Evolutionary conservation across 768 basidiomycete genomes (phyloP).

Genomic region (Pluteus cervinus): DNA sequence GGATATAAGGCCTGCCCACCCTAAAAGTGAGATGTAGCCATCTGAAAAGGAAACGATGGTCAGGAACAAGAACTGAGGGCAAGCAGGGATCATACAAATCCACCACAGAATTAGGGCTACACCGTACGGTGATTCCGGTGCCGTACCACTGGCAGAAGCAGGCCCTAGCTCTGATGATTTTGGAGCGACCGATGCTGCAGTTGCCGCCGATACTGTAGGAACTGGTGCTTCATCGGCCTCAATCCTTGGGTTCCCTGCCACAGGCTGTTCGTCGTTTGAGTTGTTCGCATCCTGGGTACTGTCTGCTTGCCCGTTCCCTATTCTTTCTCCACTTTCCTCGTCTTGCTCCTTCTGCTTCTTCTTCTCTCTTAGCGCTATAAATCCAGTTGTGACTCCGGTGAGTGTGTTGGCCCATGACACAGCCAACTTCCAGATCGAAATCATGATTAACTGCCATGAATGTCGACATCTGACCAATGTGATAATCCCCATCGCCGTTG

Average conservation of each 20-base stretch:
- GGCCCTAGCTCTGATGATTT: no score
- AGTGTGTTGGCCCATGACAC: conserved; percentile 19
- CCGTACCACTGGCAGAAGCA: no score
- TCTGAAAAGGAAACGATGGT: conserved; percentile 11
- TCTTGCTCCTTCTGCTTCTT: not conserved
- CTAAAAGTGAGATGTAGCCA: conserved; percentile 24
- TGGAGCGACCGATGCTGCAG: no score
- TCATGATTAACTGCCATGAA: conserved; percentile 20
- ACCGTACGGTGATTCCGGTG: no score
- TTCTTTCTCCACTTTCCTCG: not conserved
- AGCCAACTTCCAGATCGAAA: conserved; percentile 21
- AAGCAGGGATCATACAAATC: conserved; percentile 8
- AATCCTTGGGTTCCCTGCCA: conserved; percentile 19
- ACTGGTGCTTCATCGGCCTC: no score
- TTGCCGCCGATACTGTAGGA: no score
- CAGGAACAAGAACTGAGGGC: not conserved
- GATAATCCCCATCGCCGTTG: conserved; percentile 17
- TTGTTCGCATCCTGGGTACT: conserved; percentile 11
- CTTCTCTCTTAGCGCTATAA: conserved; percentile 12
- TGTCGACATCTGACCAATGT: conserved; percentile 19
- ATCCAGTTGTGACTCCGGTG: conserved; percentile 16
- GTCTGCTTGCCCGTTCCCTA: conserved; percentile 6
- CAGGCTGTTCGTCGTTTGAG: conserved; percentile 12
- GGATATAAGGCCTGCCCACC: conserved; percentile 24
- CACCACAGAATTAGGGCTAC: no score